Evolutionary conservation across 1,284 basidiomycete genomes (phyloP), one percentile per base, ranked within the genome.

Genomic region (Xerocomus alliaceus): DNA sequence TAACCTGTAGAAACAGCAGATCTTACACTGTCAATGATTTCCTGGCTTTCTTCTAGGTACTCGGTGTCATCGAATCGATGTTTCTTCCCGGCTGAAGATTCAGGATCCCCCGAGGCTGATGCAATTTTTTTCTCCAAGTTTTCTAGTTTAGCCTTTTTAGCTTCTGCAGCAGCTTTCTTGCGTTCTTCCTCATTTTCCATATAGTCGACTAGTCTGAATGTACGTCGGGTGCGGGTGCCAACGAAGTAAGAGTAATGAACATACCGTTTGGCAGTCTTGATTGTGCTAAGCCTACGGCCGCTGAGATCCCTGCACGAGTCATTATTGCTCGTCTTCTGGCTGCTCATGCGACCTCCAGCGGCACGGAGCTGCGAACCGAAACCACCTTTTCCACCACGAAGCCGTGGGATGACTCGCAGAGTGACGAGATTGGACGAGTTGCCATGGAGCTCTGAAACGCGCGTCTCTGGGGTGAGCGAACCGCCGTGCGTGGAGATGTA

Each of bases 361-460:
- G 97, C 97, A 74, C 97, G 88, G 65, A 99, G 84, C 82, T 98
- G 95, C 28, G 92, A 93, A 11, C 97, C 97, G 74, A 99, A 99
- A 54, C 97, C 97, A 72, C 97, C 97, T 78, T 99, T 99, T 50
- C 97, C 97, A 62, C 97, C 97, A 13, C 83, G 83, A 13, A 97
- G 75, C 34, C 90, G 81, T 0, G 91, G 90, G 1, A 84, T 79
- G n/a, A 93, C 79, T 0, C 91, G 83, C 7, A 93, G 77, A 3
- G 83, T 83, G 22, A 92, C 77, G 17, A 91, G 76, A 28, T 75
- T 73, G 10, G 73, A 70, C 9, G 77, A 76, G 57, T 78, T 69
- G 17, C 62, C 65, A 66, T 77, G 76, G 24, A 88, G 79, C 5
- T 83, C 81, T 12, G 82, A 83, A 15, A 89, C 68, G 6, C 75